Conservation (phyloP, 108 stramenopile genomes). For the Cyclotella kingstonii region DNA sequence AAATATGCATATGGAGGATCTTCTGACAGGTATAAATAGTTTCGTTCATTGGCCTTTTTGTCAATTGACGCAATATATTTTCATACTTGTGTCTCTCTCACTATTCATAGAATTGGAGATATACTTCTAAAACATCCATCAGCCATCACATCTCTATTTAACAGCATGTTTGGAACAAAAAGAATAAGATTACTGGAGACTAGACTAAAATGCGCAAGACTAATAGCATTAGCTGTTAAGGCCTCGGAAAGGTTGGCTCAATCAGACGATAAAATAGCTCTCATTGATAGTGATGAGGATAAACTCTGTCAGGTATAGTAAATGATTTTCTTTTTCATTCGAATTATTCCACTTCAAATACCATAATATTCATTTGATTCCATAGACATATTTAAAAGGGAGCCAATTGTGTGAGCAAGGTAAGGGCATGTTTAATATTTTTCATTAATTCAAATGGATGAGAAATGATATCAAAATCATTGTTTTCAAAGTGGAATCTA, state of each 20-base stretch:
- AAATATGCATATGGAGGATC: conserved; percentile 42
- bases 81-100: background rate
- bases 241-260: conserved; percentile 53
- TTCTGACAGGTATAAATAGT: conserved; percentile 15
- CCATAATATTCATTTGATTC: background rate
- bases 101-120: conserved; percentile 48
- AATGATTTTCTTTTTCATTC: background rate
- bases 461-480: background rate
- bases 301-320: conserved; percentile 32
- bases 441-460: background rate
- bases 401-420: conserved; percentile 73
- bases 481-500: conserved; percentile 51
- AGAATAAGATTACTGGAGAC: conserved; percentile 38
- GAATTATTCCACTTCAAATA: background rate
- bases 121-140: conserved; percentile 65
- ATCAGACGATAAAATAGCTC: conserved; percentile 14
- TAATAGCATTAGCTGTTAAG: conserved; percentile 63
- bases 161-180: conserved; percentile 57
- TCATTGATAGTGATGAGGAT: conserved; percentile 49
- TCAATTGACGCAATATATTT: too few relatives aligned
- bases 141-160: conserved; percentile 56
- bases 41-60: too few relatives aligned
- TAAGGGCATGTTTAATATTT: background rate
- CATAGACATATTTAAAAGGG: conserved; percentile 47
- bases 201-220: conserved; percentile 66